Base-by-base conservation (phyloP, 371 early-diverging fungal genomes). In the Mucor lusitanicus region DNA sequence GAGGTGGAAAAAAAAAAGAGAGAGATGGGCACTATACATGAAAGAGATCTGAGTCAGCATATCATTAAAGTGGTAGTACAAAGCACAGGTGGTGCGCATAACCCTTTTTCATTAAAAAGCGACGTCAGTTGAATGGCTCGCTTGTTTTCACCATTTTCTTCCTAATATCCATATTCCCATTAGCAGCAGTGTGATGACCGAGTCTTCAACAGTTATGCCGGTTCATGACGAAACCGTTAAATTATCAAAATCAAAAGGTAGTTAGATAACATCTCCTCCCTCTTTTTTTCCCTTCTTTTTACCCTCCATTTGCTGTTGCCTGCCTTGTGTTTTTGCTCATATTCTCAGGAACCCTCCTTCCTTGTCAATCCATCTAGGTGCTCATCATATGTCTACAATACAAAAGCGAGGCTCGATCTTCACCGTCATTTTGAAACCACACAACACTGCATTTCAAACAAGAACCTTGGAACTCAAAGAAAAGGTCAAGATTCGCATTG, bases 391-490 rank as follows among this genome's bases (percentile, higher is more conserved):
- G 63, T 53, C 53, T n/a, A 59, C 59, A 9, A 53, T 44, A 60
- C 40, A 54, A 40, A 60, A 54, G 30, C 30, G 48, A 39, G 53
- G 23, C n/a, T 37, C 66, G 6, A 48, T 48, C 2, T 30, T 71
- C 19, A 68, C 83, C 5, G 61, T 92, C 6, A 77, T 91, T 17
- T 77, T 94, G 15, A 84, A 87, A 66, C 85, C 92, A 5, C 64
- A 86, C 35, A 88, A 90, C 66, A 80, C 77, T 50, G 68, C 80
- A 7, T 92, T 92, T 69, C 83, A 76, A 23, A 77, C 83, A 7
- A 94, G 94, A 71, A 79, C 80, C 3, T 61, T 94, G 15, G 91
- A 89, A 61, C 67, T 92, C 48, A 80, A 82, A 17, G 87, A 85
- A 9, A 80, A 83, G 1, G 60, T 48, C 2, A 77, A 73, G 8